These are phyloP conservation scores for Suhomyces anneliseae DNA, from an alignment of 1,139 yeast species.

Conservation along the genomic window DNA sequence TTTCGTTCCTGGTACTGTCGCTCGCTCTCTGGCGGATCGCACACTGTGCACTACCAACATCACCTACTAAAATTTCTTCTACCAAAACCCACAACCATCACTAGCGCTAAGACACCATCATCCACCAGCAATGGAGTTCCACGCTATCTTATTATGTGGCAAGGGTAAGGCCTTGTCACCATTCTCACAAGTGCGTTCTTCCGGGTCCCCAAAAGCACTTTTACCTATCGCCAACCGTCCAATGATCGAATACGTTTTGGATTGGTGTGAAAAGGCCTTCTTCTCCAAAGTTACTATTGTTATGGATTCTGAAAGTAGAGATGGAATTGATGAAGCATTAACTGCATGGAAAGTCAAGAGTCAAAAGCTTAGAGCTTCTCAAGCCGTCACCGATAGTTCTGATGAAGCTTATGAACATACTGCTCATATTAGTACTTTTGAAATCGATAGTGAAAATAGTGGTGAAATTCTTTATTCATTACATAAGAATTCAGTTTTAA, in stretches of 20 bases:
- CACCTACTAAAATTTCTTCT: no score
- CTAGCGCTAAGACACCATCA: background rate
- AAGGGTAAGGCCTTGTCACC: conserved; percentile 74
- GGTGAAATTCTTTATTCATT: conserved; percentile 62
- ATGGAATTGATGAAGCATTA: conserved; percentile 39
- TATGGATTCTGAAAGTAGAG: conserved; percentile 29
- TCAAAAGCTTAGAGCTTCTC: conserved; percentile 9
- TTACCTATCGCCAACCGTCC: conserved; percentile 89
- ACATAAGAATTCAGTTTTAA: conserved; percentile 42
- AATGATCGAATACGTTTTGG: conserved; percentile 83
- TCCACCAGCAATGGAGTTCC: conserved; percentile 68
- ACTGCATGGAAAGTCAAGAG: conserved; percentile 43
- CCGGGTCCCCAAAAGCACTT: conserved; percentile 78
- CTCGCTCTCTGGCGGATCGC: no score
- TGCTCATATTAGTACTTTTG: conserved; percentile 42
- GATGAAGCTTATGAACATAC: conserved; percentile 6
- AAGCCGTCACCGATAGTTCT: background rate
- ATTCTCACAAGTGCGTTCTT: conserved; percentile 55
- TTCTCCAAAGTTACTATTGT: conserved; percentile 55
- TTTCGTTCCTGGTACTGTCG: no score
- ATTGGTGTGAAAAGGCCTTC: conserved; percentile 90
- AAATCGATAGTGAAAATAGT: conserved; percentile 50
- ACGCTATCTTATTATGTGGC: conserved; percentile 88
- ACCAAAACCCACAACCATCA: no score
- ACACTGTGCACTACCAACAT: no score